phyloP scores from a whole-genome alignment of 805 yeast genomes.

The Ogataea nakhonphanomensis region DNA sequence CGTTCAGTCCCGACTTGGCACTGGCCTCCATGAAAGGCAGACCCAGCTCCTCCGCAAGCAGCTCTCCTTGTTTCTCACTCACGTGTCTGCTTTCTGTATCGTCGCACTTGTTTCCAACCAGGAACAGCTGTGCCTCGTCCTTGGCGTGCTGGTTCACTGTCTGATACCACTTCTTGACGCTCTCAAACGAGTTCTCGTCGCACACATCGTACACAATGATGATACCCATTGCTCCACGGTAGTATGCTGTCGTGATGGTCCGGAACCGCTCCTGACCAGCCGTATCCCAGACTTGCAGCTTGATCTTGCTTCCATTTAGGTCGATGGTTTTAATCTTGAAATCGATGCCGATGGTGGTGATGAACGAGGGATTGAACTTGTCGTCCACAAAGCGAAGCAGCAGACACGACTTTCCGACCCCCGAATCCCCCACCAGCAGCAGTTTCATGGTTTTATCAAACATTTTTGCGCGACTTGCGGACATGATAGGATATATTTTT shows the following conservation, averaged over 20 bases:
- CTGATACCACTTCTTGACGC: slow-evolving; percentile 91
- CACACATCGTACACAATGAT: slow-evolving; percentile 81
- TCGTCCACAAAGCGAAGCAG: slow-evolving; percentile 92
- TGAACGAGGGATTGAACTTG: slow-evolving; percentile 93
- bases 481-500: slow-evolving; percentile 33
- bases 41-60: slow-evolving; percentile 79
- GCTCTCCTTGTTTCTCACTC: slow-evolving; percentile 85
- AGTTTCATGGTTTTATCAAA: slow-evolving; percentile 91
- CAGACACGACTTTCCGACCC: slow-evolving; percentile 85
- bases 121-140: slow-evolving; percentile 89
- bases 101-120: slow-evolving; percentile 96
- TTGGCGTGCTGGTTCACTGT: slow-evolving; percentile 96
- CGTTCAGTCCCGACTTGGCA: slow-evolving; percentile 91
- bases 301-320: slow-evolving; percentile 86
- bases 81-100: slow-evolving; percentile 86
- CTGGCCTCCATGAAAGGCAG: slow-evolving; percentile 93
- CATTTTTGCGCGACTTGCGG: slow-evolving; percentile 59
- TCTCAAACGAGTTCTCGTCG: slow-evolving; percentile 87
- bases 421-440: slow-evolving; percentile 90
- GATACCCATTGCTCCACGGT: slow-evolving; percentile 88
- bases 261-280: slow-evolving; percentile 97
- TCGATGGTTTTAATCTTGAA: slow-evolving; percentile 96
- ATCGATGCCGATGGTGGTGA: slow-evolving; percentile 97
- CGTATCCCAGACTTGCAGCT: slow-evolving; percentile 95
- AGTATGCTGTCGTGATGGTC: slow-evolving; percentile 90